These are phyloP conservation scores for Pezicula rhizophila DNA, from an alignment of 2,329 filamentous ascomycete species.

Conservation along the genomic window DNA sequence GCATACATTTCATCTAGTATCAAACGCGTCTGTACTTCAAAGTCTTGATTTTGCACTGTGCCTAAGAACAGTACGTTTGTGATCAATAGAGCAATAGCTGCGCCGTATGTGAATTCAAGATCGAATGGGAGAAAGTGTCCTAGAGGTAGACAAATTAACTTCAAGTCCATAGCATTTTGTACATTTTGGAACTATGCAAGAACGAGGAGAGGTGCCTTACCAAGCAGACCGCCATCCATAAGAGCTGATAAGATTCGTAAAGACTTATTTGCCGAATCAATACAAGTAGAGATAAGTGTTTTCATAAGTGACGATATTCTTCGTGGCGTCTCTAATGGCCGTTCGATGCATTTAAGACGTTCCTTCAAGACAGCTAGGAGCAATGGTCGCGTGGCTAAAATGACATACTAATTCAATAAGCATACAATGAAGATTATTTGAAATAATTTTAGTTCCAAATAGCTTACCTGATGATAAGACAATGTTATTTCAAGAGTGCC, in stretches of 20 bases:
- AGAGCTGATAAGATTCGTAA: constrained; percentile 30
- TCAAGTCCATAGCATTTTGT: too few relatives aligned
- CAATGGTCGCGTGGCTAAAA: constrained; percentile 32
- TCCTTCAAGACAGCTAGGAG: constrained; percentile 33
- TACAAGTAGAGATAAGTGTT: constrained; percentile 32
- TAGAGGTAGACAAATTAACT: constrained; percentile 6
- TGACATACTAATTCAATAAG: constrained; percentile 26
- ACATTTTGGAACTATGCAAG: too few relatives aligned
- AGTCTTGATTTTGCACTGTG: constrained; percentile 20
- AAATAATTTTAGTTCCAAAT: constrained; percentile 2
- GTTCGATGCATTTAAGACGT: constrained; percentile 22
- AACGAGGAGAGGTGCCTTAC: too few relatives aligned
- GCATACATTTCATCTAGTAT: constrained; percentile 30
- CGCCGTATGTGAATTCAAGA: constrained; percentile 31
- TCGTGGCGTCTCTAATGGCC: constrained; percentile 26
- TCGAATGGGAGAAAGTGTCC: constrained; percentile 34
- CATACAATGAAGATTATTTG: neutral
- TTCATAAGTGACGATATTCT: constrained; percentile 29
- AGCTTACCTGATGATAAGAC: constrained; percentile 32
- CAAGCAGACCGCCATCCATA: neutral
- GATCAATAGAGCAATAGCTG: constrained; percentile 31
- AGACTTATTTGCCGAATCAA: constrained; percentile 35
- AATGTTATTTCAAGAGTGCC: constrained; percentile 33
- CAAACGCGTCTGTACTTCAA: constrained; percentile 15
- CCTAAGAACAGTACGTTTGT: constrained; percentile 30